Percentiles rank a stretch among this genome's conserved stretches.
These are phyloP conservation scores for Dothidotthia symphoricarpi DNA, from an alignment of 2,329 filamentous ascomycete genomes.

Conservation along the genomic window DNA sequence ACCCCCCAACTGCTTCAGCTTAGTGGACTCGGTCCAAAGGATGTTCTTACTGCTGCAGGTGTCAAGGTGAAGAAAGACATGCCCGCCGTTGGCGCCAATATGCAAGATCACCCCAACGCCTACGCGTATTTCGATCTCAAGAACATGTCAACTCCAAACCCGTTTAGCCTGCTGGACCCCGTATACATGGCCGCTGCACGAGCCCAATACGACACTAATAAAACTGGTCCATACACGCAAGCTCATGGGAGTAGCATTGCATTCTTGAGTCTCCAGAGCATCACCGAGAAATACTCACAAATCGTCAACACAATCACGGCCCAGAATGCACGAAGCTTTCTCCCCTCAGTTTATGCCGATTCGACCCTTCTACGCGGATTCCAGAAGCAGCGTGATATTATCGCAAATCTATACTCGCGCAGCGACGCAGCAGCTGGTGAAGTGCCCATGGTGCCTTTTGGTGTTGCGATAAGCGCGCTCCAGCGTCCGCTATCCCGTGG, in stretches of 20 bases:
- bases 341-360: constrained; percentile 19
- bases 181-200: constrained; percentile 27
- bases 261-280: constrained; percentile 18
- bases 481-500: constrained; percentile 36
- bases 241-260: constrained; percentile 25
- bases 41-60: constrained; percentile 21
- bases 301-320: constrained; percentile 19
- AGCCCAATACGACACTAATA: constrained; percentile 25
- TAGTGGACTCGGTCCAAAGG: constrained; percentile 30
- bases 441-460: constrained; percentile 28
- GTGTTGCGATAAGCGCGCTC: constrained; percentile 19
- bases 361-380: constrained; percentile 21
- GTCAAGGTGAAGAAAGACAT: constrained; percentile 28
- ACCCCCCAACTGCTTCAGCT: constrained; percentile 52
- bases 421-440: constrained; percentile 34
- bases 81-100: constrained; percentile 33
- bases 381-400: constrained; percentile 25
- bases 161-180: constrained; percentile 20
- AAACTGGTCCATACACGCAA: constrained; percentile 29
- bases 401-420: constrained; percentile 18
- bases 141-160: constrained; percentile 21
- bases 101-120: constrained; percentile 33
- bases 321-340: constrained; percentile 17
- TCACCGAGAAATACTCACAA: constrained; percentile 15
- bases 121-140: constrained; percentile 23